Conservation (phyloP, 441 rosid genomes). For the Sinapis alba region DNA sequence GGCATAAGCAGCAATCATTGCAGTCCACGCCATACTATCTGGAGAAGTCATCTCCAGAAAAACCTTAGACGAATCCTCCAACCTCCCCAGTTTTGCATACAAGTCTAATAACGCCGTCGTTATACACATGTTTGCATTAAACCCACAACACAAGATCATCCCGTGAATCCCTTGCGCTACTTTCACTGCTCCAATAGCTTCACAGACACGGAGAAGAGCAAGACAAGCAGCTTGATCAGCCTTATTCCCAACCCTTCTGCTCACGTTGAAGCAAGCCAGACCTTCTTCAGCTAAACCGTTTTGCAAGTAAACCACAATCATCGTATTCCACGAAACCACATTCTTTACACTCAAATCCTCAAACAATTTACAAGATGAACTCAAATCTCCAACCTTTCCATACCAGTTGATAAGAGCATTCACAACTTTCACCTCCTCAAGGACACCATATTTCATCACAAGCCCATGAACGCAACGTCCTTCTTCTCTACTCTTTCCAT, state of each 20-base stretch:
- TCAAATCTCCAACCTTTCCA: slow-evolving; percentile 46
- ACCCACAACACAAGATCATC: slow-evolving; percentile 37
- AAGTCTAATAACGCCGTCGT: slow-evolving; percentile 45
- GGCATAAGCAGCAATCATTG: slow-evolving; percentile 64
- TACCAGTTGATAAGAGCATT: slow-evolving; percentile 53
- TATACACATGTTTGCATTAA: slow-evolving; percentile 29
- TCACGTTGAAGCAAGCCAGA: slow-evolving; percentile 37
- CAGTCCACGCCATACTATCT: slow-evolving; percentile 61
- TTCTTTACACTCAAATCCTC: slow-evolving; percentile 42
- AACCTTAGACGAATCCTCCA: slow-evolving; percentile 41
- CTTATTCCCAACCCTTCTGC: slow-evolving; percentile 44
- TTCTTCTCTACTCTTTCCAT: slow-evolving; percentile 42
- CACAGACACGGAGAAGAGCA: slow-evolving; percentile 51
- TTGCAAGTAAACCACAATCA: slow-evolving; percentile 42
- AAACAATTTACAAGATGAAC: slow-evolving; percentile 42
- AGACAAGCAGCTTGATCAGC: slow-evolving; percentile 52
- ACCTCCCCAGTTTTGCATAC: slow-evolving; percentile 53
- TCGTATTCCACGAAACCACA: slow-evolving; percentile 61
- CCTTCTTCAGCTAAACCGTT: slow-evolving; percentile 44
- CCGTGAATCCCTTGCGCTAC: slow-evolving; percentile 49
- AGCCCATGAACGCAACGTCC: slow-evolving; percentile 62
- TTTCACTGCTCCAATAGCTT: slow-evolving; percentile 44
- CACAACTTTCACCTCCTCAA: slow-evolving; percentile 54
- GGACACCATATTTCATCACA: slow-evolving; percentile 52
- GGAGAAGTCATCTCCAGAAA: slow-evolving; percentile 46